Conservation (phyloP, 106 monocot species). For the Gastrodia elata region DNA sequence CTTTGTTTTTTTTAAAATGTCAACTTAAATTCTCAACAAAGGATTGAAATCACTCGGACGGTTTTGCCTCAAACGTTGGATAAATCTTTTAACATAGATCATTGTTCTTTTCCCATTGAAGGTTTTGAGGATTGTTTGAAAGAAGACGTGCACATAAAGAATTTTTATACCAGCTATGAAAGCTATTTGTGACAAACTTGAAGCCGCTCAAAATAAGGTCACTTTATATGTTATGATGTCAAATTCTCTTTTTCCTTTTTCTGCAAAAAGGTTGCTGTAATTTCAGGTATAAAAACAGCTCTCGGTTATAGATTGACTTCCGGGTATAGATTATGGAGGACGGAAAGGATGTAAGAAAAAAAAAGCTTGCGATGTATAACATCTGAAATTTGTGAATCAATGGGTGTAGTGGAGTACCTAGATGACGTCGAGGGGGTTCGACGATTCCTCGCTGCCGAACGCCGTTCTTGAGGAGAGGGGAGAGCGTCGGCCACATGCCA, state of each 20-base stretch:
- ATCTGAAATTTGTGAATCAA: no score
- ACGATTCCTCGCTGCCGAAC: no score
- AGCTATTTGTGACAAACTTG: slow-evolving; percentile 63
- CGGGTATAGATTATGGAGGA: slow-evolving; percentile 72
- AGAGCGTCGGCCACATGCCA: no score
- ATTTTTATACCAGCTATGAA: slow-evolving; percentile 67
- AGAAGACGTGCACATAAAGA: slow-evolving; percentile 40
- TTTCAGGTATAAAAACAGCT: slow-evolving; percentile 43
- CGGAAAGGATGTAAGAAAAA: no score
- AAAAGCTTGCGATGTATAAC: no score
- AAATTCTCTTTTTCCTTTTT: slow-evolving; percentile 9
- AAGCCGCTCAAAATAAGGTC: slow-evolving; percentile 54
- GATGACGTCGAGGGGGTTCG: no score
- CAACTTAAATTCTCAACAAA: slow-evolving; percentile 52
- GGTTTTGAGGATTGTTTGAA: slow-evolving; percentile 19
- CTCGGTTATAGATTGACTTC: slow-evolving; percentile 38
- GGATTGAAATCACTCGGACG: slow-evolving; percentile 50
- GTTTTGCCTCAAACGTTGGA: slow-evolving; percentile 21
- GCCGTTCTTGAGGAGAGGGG: no score
- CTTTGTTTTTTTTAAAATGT: no score
- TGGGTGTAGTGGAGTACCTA: no score
- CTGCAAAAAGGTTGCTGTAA: slow-evolving; percentile 45
- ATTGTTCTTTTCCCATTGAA: slow-evolving; percentile 17
- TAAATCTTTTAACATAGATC: slow-evolving; percentile 10
- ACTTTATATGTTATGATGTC: slow-evolving; percentile 2